Percentiles rank a stretch among this genome's conserved stretches.
Evolutionary conservation across 768 basidiomycete species (phyloP).

Genomic region (Tulasnella sp.): DNA sequence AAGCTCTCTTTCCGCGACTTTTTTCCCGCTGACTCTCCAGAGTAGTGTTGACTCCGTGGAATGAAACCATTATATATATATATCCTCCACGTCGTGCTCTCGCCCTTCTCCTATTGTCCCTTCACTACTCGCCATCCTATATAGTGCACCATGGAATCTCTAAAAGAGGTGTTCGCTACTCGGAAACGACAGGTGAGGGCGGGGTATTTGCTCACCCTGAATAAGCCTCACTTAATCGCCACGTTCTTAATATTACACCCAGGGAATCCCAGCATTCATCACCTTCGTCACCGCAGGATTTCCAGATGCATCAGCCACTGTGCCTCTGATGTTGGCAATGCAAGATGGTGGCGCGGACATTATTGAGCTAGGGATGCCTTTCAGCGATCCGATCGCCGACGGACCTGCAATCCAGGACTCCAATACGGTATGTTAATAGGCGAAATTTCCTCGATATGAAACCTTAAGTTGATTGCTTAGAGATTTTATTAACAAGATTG

Average conservation of each 20-base stretch:
- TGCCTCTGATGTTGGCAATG: slow-evolving; percentile 82
- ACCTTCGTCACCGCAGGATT: slow-evolving; percentile 95
- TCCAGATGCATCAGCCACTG: slow-evolving; percentile 67
- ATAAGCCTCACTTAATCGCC: not conserved
- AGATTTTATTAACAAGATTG: slow-evolving; percentile 50
- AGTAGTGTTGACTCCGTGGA: too few relatives aligned
- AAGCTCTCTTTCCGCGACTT: too few relatives aligned
- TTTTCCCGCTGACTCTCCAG: too few relatives aligned
- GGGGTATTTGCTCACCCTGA: not conserved
- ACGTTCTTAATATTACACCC: not conserved
- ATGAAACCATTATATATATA: too few relatives aligned
- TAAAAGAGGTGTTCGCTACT: slow-evolving; percentile 58
- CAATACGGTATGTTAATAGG: slow-evolving; percentile 64
- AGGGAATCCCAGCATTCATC: slow-evolving; percentile 56
- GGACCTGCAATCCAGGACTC: slow-evolving; percentile 87
- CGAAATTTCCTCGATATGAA: not conserved
- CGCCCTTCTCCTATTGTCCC: too few relatives aligned
- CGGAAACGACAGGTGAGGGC: slow-evolving; percentile 45
- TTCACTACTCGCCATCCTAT: too few relatives aligned
- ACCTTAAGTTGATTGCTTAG: not conserved
- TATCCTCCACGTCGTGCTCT: too few relatives aligned
- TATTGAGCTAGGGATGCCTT: slow-evolving; percentile 91
- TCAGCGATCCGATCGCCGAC: slow-evolving; percentile 94
- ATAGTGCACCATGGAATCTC: slow-evolving; percentile 34
- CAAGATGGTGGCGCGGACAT: slow-evolving; percentile 88